These are phyloP conservation scores for Fusarium dimerum DNA, from an alignment of 2,329 filamentous ascomycete genomes.

Conservation along the genomic window DNA sequence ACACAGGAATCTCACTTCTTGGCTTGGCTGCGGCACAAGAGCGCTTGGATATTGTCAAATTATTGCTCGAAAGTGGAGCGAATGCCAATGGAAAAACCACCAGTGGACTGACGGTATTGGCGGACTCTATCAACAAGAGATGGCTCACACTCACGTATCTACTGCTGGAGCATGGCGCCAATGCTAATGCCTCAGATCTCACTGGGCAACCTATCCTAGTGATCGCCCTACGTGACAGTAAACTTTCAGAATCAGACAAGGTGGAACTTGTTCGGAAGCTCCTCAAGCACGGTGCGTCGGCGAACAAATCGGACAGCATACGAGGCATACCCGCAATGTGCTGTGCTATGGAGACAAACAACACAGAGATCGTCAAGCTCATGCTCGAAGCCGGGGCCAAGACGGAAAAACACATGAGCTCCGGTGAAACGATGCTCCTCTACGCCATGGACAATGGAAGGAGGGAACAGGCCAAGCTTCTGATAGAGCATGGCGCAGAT, in stretches of 20 bases:
- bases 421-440: constrained; percentile 33
- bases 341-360: constrained; percentile 27
- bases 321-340: constrained; percentile 25
- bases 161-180: constrained; percentile 36
- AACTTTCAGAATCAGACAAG: constrained; percentile 27
- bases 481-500: constrained; percentile 37
- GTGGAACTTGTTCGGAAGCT: constrained; percentile 30
- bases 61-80: constrained; percentile 38
- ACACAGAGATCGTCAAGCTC: constrained; percentile 26
- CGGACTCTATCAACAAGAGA: constrained; percentile 34
- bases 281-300: constrained; percentile 36
- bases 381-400: constrained; percentile 33
- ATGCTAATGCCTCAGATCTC: constrained; percentile 34
- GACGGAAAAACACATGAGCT: constrained; percentile 27
- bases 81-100: constrained; percentile 31
- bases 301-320: constrained; percentile 28
- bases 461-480: constrained; percentile 23
- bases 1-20: constrained; percentile 33
- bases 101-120: constrained; percentile 35
- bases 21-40: constrained; percentile 30
- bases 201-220: constrained; percentile 35
- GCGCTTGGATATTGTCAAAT: constrained; percentile 32
- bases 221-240: constrained; percentile 29
- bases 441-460: constrained; percentile 31
- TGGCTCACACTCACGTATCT: constrained; percentile 34